Evolutionary conservation across 2,329 filamentous ascomycete genomes (phyloP), one percentile per base, ranked within the genome.

Genomic region (Beauveria scarabaeidicola): DNA sequence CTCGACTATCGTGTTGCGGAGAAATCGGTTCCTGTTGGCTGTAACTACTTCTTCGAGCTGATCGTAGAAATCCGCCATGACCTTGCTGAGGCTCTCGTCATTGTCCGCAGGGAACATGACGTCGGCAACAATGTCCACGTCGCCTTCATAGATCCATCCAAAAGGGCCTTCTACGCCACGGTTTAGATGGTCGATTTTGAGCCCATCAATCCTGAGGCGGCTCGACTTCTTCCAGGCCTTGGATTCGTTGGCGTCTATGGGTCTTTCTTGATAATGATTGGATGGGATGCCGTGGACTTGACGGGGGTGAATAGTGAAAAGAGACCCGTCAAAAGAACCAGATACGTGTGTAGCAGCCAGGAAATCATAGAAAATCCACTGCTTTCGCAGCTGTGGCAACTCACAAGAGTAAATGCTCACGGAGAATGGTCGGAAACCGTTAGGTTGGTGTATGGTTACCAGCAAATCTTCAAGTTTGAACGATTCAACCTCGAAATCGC

Each of bases 341-440:
- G 91, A 96, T 84, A 97, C 96, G 72, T 94, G 93, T 69, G 90
- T 97, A 19, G 94, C 94, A 0, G 90, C 94, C 29, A 99, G 76
- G 66, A 99, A 95, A 72, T 99, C 94, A 76, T 99, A 99, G 72
- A 97, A 97, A 0, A 99, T 80, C 89, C 91, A 99, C 68, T 96
- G 93, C 69, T 97, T 97, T 56, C 94, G 85, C 51, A 99, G 77
- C 67, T 94, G 89, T 1, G 94, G 93, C 43, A 99, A 81, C 69
- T 97, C 93, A 72, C 93, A 97, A 7, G 91, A 94, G 76, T 90
- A 99, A 63, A 99, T 95, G 76, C 92, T 97, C 65, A 96, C 86
- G 0, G 91, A 88, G 72, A 96, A 99, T 0, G 94, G 94, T n/a
- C 94, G 84, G 77, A 99, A 97, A 53, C 86, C 86, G 59, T 85